Evolutionary conservation across 2,329 filamentous ascomycete genomes (phyloP), one percentile per base, ranked within the genome.

Genomic region (Pezizomycotina sp.): DNA sequence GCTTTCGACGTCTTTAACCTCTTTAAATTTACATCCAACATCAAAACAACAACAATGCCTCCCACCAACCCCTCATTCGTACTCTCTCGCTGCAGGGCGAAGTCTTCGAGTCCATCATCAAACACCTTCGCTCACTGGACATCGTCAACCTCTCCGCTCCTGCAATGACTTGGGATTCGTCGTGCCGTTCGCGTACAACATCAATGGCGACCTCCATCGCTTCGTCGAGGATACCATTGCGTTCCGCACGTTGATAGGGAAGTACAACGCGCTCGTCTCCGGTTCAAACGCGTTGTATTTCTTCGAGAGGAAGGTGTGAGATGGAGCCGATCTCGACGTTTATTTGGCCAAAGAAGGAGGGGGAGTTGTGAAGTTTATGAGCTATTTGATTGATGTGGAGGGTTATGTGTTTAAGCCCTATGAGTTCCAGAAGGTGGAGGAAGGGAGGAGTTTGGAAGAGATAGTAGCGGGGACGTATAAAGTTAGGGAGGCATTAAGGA

Each of bases 231-330:
- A 44, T 6, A 36, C 41, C 5, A 9, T 44, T 6, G 18, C 29
- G 2, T 44, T 44, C 25, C 41, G 41, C 8, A 31, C 36, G 10
- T 23, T 44, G 8, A 44, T 44, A 37, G 41, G 36, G 9, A 28
- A 23, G 13, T 31, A 44, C 29, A 36, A 44, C 18, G 41, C 41
- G 6, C 23, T 44, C 5, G 41, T 44, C 3, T 44, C 41, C 7
- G 41, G 41, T 19, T 36, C 36, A 30, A 29, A 44, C 26, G 41
- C 41, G 4, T 15, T 44, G n/a, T 34, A 44, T 26, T 44, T 44
- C 27, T 30, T 44, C 13, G 32, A 29, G 18, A 35, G 41, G 6
- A 16, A 39, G 26, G 27, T 33, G 18, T 44, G 41, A 37, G 9
- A 6, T 3, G 32, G 37, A 1, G 40, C 33, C 30, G 41, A 44